Conservation (phyloP, 306 rosid species). For the Lotus japonicus region DNA sequence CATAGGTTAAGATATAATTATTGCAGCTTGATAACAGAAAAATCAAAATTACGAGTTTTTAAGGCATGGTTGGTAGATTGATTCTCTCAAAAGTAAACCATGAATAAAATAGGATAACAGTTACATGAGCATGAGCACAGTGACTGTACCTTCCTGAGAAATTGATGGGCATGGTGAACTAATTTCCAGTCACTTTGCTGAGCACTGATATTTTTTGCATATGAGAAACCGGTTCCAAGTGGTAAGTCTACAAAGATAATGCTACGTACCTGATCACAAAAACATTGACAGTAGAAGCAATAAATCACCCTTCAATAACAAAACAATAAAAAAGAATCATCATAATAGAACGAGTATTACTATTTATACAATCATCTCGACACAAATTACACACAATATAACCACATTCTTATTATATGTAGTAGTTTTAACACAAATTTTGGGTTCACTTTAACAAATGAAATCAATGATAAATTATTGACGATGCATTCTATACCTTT, state of each 20-base stretch:
- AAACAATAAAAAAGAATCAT: neutral
- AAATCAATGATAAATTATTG: neutral
- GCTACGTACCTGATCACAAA: constrained; percentile 29
- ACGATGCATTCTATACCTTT: constrained; percentile 31
- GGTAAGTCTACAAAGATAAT: constrained; percentile 60
- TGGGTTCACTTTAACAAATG: neutral
- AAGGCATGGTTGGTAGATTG: neutral
- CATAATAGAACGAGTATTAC: too few relatives aligned
- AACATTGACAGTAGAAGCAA: neutral
- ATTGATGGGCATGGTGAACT: constrained; percentile 39
- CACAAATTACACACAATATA: neutral
- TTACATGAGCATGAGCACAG: neutral
- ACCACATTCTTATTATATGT: neutral
- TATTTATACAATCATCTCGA: too few relatives aligned
- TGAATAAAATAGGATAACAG: neutral
- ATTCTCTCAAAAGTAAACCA: neutral
- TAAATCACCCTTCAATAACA: neutral
- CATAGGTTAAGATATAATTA: neutral
- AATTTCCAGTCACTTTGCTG: constrained; percentile 28
- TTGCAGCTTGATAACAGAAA: neutral
- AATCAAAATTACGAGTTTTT: neutral
- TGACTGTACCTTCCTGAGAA: constrained; percentile 41
- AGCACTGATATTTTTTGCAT: constrained; percentile 18
- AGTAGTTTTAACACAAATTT: neutral
- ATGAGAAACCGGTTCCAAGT: constrained; percentile 63